These are phyloP conservation scores for Suillus ampliporus DNA, from an alignment of 768 basidiomycete genomes.

Conservation along the genomic window DNA sequence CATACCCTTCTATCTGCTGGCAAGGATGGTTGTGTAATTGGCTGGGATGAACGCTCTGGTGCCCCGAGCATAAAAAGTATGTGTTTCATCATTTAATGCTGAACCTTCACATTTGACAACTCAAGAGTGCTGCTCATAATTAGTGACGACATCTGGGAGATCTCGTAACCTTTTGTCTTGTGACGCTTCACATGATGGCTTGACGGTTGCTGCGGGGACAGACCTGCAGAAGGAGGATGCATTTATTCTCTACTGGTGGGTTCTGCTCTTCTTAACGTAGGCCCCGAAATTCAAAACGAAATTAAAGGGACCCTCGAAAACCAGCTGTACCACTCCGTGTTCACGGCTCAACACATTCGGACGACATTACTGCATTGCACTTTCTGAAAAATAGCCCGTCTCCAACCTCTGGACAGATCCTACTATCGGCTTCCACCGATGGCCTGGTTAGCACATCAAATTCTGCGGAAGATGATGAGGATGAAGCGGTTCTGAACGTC, in stretches of 20 bases:
- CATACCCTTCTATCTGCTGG: slow-evolving; percentile 67
- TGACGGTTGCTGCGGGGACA: slow-evolving; percentile 81
- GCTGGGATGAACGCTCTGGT: slow-evolving; percentile 74
- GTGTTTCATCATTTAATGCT: slow-evolving; percentile 28
- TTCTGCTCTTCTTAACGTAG: background rate
- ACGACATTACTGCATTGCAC: slow-evolving; percentile 84
- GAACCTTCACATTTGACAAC: slow-evolving; percentile 38
- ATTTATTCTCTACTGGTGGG: slow-evolving; percentile 82
- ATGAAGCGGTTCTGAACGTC: slow-evolving; percentile 80
- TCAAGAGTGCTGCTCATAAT: slow-evolving; percentile 35
- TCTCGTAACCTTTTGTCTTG: slow-evolving; percentile 60
- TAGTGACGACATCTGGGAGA: slow-evolving; percentile 57
- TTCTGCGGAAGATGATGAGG: slow-evolving; percentile 80
- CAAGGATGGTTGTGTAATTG: slow-evolving; percentile 70
- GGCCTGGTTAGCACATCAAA: slow-evolving; percentile 79
- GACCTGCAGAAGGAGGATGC: slow-evolving; percentile 84
- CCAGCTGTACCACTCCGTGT: slow-evolving; percentile 69
- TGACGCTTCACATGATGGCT: slow-evolving; percentile 72
- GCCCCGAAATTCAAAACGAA: background rate
- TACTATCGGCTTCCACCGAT: slow-evolving; percentile 87
- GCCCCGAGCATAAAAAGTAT: slow-evolving; percentile 63
- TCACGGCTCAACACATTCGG: slow-evolving; percentile 91
- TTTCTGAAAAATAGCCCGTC: slow-evolving; percentile 45
- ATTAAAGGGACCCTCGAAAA: slow-evolving; percentile 81
- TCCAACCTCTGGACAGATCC: slow-evolving; percentile 44